These are phyloP conservation scores for Wickerhamiella brachini DNA, from an alignment of 805 yeast species.

Conservation along the genomic window DNA sequence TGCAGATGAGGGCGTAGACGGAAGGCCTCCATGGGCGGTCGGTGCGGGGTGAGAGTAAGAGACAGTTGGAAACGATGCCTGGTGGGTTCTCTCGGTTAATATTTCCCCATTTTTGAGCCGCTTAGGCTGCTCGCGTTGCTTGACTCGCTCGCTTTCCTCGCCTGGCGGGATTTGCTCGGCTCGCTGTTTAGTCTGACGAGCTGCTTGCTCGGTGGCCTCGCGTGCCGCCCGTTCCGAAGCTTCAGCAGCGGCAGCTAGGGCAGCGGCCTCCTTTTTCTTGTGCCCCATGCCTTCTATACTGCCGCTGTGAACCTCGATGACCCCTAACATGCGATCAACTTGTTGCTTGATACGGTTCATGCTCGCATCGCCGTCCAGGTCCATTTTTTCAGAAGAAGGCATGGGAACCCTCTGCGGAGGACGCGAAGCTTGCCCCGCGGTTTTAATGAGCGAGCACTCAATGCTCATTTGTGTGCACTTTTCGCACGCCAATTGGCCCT, in stretches of 20 bases:
- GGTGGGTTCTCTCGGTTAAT: neutral
- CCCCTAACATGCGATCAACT: neutral
- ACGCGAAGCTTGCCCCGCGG: neutral
- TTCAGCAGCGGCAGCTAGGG: neutral
- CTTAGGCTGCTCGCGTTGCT: too few species aligned
- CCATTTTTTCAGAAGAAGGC: neutral
- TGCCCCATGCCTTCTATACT: neutral
- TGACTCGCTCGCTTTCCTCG: too few species aligned
- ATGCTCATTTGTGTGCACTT: constrained; percentile 9
- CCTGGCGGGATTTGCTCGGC: neutral
- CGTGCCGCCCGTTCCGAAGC: neutral
- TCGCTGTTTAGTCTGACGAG: neutral
- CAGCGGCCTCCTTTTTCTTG: neutral
- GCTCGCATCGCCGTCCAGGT: neutral
- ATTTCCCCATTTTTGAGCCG: too few species aligned
- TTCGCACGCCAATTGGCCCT: constrained; percentile 9
- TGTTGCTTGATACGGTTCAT: neutral
- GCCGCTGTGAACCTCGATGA: neutral
- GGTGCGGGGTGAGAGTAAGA: neutral
- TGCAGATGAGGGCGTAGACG: neutral
- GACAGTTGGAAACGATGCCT: neutral
- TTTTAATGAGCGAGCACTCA: constrained; percentile 6
- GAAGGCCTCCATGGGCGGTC: neutral
- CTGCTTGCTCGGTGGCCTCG: neutral
- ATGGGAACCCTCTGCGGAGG: neutral